Evolutionary conservation across 257 asterid genomes (phyloP).

Genomic region (Solanum sejunctum): DNA sequence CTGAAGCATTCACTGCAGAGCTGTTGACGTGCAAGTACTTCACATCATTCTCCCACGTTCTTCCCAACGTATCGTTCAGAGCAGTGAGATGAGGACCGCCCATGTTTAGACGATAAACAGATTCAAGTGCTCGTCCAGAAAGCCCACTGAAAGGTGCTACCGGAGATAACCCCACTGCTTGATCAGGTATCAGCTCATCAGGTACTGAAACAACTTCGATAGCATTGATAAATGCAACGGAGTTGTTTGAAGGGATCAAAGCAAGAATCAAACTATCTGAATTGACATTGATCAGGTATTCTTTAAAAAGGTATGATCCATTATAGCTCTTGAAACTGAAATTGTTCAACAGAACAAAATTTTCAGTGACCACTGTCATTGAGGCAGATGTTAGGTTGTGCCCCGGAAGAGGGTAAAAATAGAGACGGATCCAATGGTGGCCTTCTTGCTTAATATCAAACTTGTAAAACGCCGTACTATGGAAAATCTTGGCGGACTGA

Average conservation of each 20-base stretch:
- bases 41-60: conserved; percentile 36
- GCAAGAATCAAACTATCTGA: conserved; percentile 21
- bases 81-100: conserved; percentile 34
- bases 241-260: conserved; percentile 28
- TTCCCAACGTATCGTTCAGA: conserved; percentile 31
- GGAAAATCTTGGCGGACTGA: conserved; percentile 26
- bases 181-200: conserved; percentile 23
- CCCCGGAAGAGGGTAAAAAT: conserved; percentile 26
- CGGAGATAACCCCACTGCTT: conserved; percentile 17
- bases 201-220: conserved; percentile 37
- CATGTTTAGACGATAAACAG: conserved; percentile 36
- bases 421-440: conserved; percentile 38
- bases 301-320: conserved; percentile 29
- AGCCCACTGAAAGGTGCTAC: conserved; percentile 22
- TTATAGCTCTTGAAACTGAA: conserved; percentile 28
- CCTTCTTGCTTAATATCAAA: conserved; percentile 25
- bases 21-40: conserved; percentile 32
- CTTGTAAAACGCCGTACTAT: conserved; percentile 8
- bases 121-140: conserved; percentile 19
- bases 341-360: conserved; percentile 30
- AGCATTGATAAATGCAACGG: conserved; percentile 32
- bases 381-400: conserved; percentile 25
- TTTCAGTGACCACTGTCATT: conserved; percentile 26
- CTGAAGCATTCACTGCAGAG: conserved; percentile 22
- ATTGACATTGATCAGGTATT: conserved; percentile 20